Percentiles rank a stretch among this genome's conserved stretches.
These are phyloP conservation scores for Pleurotus salmoneostramineus DNA, from an alignment of 768 basidiomycete species.

Conservation along the genomic window DNA sequence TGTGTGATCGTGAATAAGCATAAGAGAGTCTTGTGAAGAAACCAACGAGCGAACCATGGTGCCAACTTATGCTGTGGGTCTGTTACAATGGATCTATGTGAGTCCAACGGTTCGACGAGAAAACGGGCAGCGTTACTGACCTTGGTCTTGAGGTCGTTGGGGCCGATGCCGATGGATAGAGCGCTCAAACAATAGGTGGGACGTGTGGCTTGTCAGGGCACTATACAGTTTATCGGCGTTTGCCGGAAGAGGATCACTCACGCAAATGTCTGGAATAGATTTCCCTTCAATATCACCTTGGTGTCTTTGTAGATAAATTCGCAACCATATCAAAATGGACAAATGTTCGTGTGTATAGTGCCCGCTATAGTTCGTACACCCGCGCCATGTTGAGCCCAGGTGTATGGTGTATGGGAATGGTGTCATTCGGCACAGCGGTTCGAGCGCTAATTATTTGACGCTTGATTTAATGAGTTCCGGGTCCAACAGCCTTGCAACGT, in stretches of 20 bases:
- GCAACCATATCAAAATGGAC: too few species aligned
- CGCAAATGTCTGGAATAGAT: background rate
- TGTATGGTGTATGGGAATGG: too few species aligned
- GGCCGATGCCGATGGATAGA: conserved; percentile 26
- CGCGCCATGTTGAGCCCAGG: too few species aligned
- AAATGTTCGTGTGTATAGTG: too few species aligned
- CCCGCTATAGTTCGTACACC: too few species aligned
- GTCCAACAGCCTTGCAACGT: conserved; percentile 39
- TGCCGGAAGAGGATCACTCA: conserved; percentile 23
- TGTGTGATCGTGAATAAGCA: conserved; percentile 23
- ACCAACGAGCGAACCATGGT: conserved; percentile 2
- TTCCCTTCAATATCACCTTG: background rate
- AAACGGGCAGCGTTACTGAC: background rate
- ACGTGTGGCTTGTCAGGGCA: conserved; percentile 31
- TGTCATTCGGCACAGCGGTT: too few species aligned
- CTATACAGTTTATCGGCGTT: conserved; percentile 41
- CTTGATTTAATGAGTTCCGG: conserved; percentile 25
- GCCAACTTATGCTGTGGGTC: conserved; percentile 1
- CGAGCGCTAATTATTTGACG: too few species aligned
- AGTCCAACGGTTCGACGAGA: background rate
- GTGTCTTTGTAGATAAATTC: background rate
- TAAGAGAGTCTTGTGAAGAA: conserved; percentile 9
- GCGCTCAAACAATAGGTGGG: background rate
- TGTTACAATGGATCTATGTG: background rate
- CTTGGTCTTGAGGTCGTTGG: conserved; percentile 35